phyloP scores from a whole-genome alignment of 2,329 filamentous ascomycete species.

The Scolecobasidium constrictum region DNA sequence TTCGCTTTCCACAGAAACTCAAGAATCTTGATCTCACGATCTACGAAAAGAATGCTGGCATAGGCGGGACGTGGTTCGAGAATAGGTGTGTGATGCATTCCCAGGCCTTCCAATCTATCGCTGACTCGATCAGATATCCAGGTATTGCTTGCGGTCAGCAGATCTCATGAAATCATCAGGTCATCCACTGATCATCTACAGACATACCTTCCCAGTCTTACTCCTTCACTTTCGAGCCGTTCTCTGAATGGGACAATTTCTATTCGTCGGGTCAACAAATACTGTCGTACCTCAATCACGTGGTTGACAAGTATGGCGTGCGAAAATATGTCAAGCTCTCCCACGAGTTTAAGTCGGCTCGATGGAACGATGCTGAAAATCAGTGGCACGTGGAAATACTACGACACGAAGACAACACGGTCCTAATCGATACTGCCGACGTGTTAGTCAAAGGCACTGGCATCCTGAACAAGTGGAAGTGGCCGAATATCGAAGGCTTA shows the following conservation, averaged over 20 bases:
- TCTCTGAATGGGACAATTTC: no score
- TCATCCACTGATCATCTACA: background rate
- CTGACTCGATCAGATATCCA: constrained; percentile 36
- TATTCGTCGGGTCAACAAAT: no score
- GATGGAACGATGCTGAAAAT: no score
- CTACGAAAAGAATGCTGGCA: constrained; percentile 56
- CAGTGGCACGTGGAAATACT: background rate
- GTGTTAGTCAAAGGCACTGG: constrained; percentile 54
- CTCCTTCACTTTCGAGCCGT: constrained; percentile 35
- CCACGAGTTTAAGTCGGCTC: no score
- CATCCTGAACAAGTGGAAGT: constrained; percentile 55
- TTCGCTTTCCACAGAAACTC: constrained; percentile 56
- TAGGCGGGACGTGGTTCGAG: constrained; percentile 41
- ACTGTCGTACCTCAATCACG: no score
- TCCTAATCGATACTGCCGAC: constrained; percentile 41
- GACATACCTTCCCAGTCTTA: constrained; percentile 44
- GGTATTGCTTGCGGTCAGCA: constrained; percentile 60
- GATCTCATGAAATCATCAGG: constrained; percentile 48
- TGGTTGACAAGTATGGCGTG: no score
- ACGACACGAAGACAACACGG: constrained; percentile 21
- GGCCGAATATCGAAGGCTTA: constrained; percentile 51
- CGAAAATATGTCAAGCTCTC: background rate
- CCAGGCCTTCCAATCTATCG: background rate
- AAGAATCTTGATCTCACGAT: constrained; percentile 55
- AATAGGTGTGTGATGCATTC: constrained; percentile 18